Evolutionary conservation across 2,329 filamentous ascomycete species (phyloP).

Genomic region (Phaeosphaeria sp.): DNA sequence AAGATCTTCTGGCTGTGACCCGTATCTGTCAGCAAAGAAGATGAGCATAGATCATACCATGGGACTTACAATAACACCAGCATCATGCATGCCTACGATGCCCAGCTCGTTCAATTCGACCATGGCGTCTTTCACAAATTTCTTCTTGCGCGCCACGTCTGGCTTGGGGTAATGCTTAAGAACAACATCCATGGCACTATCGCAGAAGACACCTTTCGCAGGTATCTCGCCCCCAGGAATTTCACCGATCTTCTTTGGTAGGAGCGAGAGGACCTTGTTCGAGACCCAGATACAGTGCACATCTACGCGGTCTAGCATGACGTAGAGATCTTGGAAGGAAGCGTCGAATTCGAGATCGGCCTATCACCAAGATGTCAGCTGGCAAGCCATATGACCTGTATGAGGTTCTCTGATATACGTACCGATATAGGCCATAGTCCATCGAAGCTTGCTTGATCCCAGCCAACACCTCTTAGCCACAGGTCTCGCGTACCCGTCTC

Average conservation of each 20-base stretch:
- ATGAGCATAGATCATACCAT: background rate
- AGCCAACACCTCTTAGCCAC: conserved; percentile 73
- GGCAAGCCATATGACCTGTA: background rate
- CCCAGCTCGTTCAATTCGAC: conserved; percentile 67
- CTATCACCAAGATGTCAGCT: conserved; percentile 39
- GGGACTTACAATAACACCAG: conserved; percentile 58
- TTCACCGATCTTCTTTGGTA: conserved; percentile 58
- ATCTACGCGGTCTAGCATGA: conserved; percentile 75
- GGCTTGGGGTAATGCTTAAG: conserved; percentile 65
- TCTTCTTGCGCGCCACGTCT: conserved; percentile 58
- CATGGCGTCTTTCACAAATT: conserved; percentile 68
- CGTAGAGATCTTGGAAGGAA: conserved; percentile 62
- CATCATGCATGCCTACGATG: conserved; percentile 73
- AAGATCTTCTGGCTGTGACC: conserved; percentile 56
- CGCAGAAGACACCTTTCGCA: conserved; percentile 73
- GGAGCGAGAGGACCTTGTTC: conserved; percentile 65
- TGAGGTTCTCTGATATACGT: conserved; percentile 35
- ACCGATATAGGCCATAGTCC: conserved; percentile 69
- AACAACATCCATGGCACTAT: conserved; percentile 74
- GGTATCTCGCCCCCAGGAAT: conserved; percentile 72
- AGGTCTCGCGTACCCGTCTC: conserved; percentile 61
- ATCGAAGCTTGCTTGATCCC: conserved; percentile 72
- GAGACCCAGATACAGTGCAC: conserved; percentile 76
- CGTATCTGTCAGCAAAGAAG: background rate
- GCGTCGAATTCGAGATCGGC: conserved; percentile 63